Percentiles rank a stretch among this genome's conserved stretches.
Conservation (phyloP, 495 filamentous ascomycete species). For the Opeltia flavorubescens region DNA sequence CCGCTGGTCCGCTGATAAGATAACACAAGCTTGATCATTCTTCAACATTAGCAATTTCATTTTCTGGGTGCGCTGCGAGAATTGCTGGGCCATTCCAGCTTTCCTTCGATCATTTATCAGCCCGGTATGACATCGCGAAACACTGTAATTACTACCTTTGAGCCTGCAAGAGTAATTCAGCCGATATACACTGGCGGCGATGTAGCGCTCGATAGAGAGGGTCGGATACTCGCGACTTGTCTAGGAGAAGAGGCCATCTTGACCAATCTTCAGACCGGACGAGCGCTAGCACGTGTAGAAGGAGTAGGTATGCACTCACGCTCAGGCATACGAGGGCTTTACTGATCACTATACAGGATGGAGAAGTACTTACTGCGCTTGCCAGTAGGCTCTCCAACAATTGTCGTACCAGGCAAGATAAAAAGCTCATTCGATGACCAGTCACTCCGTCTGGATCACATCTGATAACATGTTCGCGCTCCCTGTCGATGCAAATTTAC, state of each 20-base stretch:
- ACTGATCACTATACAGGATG: conserved; percentile 48
- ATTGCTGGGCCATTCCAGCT: too few species aligned
- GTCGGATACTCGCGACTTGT: conserved; percentile 71
- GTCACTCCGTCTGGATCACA: conserved; percentile 81
- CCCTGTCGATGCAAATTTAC: conserved; percentile 87
- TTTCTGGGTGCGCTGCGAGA: not conserved
- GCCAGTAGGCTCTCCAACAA: conserved; percentile 39
- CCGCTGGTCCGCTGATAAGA: not conserved
- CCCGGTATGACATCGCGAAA: conserved; percentile 22
- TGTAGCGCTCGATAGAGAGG: conserved; percentile 68
- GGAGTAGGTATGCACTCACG: conserved; percentile 44
- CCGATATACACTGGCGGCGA: conserved; percentile 90
- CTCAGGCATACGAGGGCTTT: not conserved
- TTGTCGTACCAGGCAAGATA: not conserved
- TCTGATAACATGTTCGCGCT: conserved; percentile 80
- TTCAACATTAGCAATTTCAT: too few species aligned
- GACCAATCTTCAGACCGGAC: conserved; percentile 71
- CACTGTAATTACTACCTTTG: conserved; percentile 62
- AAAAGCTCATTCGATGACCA: conserved; percentile 17
- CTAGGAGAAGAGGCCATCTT: conserved; percentile 80
- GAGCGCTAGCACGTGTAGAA: conserved; percentile 72
- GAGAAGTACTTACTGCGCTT: conserved; percentile 77
- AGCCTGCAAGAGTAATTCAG: conserved; percentile 63
- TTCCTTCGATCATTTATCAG: not conserved
- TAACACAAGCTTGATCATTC: too few species aligned